phyloP scores from a whole-genome alignment of 176 grass and related monocot species.

The Miscanthus lutarioriparius region DNA sequence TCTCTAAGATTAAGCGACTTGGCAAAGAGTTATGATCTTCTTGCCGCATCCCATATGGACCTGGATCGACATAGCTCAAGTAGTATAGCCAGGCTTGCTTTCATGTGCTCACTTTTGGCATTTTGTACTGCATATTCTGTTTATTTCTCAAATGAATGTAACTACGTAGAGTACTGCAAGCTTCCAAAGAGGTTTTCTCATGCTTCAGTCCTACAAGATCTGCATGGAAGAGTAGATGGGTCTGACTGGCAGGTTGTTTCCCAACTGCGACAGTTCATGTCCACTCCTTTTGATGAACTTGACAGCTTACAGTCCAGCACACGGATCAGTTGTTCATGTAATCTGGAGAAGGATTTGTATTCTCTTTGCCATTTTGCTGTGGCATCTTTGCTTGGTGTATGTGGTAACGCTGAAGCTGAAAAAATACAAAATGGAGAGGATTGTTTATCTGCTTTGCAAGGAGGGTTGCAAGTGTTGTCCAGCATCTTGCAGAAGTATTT shows the following conservation, averaged over 20 bases:
- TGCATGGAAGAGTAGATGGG: constrained; percentile 55
- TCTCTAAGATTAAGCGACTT: constrained; percentile 60
- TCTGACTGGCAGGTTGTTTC: constrained; percentile 38
- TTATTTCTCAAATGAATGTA: constrained; percentile 45
- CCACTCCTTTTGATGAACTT: constrained; percentile 35
- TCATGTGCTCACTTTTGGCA: constrained; percentile 74
- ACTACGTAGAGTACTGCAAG: constrained; percentile 18
- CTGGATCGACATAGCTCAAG: constrained; percentile 56
- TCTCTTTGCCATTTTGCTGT: constrained; percentile 63
- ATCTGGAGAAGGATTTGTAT: constrained; percentile 44
- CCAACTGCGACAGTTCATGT: constrained; percentile 50
- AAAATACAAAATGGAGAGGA: constrained; percentile 31
- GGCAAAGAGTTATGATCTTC: constrained; percentile 77
- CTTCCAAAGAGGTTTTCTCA: constrained; percentile 45
- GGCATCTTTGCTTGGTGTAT: constrained; percentile 39
- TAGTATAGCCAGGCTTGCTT: constrained; percentile 60
- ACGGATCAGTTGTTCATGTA: constrained; percentile 36
- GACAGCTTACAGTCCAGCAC: constrained; percentile 31
- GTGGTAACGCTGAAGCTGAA: constrained; percentile 49
- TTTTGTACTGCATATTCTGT: constrained; percentile 66
- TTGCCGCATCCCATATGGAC: constrained; percentile 72
- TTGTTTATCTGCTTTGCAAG: constrained; percentile 33
- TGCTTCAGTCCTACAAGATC: constrained; percentile 54
- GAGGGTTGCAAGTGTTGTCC: constrained; percentile 58
- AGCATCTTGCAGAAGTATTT: constrained; percentile 57